A percentile compares a stretch with the other conserved stretches of the same genome.
Evolutionary conservation across 176 grass and related monocot species (phyloP).

Genomic region (Triticum monococcum): DNA sequence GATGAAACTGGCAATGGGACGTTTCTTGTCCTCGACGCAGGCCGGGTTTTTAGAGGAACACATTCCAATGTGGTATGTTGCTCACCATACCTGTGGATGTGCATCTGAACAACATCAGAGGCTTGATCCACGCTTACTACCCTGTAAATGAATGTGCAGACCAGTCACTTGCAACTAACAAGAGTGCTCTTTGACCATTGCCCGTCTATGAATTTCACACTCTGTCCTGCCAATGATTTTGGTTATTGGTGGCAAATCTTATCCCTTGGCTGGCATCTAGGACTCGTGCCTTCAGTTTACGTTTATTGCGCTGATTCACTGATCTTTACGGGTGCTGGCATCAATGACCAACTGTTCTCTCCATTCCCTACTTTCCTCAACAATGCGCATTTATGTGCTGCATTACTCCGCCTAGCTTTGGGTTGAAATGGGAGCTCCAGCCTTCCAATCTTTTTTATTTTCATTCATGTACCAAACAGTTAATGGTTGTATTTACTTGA

Average conservation of each 20-base stretch:
- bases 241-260: neutral
- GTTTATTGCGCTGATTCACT: neutral
- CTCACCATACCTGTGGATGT: neutral
- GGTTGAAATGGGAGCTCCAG: neutral
- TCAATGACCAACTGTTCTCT: neutral
- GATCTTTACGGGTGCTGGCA: neutral
- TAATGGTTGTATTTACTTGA: neutral
- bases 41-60: neutral
- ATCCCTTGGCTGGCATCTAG: neutral
- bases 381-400: neutral
- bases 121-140: neutral
- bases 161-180: neutral
- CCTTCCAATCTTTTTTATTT: no score
- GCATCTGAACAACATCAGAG: neutral
- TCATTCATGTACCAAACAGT: neutral
- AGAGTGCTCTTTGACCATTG: neutral
- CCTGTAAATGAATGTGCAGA: neutral
- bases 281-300: neutral
- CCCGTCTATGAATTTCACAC: neutral
- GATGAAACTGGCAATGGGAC: neutral
- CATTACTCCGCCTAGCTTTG: neutral
- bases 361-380: neutral
- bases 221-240: neutral
- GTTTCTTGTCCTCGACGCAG: neutral
- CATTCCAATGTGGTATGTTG: neutral